Base-by-base conservation (phyloP, 2,329 filamentous ascomycete species). In the Neofusicoccum sp. region DNA sequence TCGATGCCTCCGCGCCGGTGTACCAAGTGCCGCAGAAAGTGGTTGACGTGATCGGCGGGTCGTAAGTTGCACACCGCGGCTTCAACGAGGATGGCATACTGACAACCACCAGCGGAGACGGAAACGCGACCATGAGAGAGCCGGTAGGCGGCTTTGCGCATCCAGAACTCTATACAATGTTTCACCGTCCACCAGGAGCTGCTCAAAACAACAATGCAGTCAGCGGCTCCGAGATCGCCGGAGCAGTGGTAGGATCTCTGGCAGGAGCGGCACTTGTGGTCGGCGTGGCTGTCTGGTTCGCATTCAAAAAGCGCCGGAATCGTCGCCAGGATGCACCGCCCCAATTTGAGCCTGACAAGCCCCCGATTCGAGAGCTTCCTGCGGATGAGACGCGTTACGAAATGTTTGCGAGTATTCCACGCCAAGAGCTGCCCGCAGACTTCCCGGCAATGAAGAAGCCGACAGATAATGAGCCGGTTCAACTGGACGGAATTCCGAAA, bases 1-100 rank as follows among this genome's bases (percentile, higher is more conserved):
- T 56, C 49, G 28, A 56, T 39, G 14, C 29, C 29, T n/a, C 28
- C 29, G 43, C 47, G 1, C 22, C 34, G 3, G 6, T 6, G 9
- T 56, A 62, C 29, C 37, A 29, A 12, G 41, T 62, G 3, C 48
- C 48, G 12, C n/a, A 56, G 12, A 50, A 41, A 1, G 56, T 65
- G 14, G 60, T 65, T 3, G 47, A 50, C 4, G 31, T 29, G 11
- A 64, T 65, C 12, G 64, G 64, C 8, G 64, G 64, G 7, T 29
- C 56, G 56, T 59, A 39, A 45, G 54, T 48, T 22, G 22, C 22
- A 22, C 22, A 2, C 22, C 22, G 22, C 22, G 22, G 22, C 22
- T 22, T 22, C 22, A 22, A 22, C 22, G 22, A 22, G 22, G 22
- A 22, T 22, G 22, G 2, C 7, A 37, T 8, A 9, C 41, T 37